These are phyloP conservation scores for Serendipita sp. DNA, from an alignment of 768 basidiomycete genomes.

Conservation along the genomic window DNA sequence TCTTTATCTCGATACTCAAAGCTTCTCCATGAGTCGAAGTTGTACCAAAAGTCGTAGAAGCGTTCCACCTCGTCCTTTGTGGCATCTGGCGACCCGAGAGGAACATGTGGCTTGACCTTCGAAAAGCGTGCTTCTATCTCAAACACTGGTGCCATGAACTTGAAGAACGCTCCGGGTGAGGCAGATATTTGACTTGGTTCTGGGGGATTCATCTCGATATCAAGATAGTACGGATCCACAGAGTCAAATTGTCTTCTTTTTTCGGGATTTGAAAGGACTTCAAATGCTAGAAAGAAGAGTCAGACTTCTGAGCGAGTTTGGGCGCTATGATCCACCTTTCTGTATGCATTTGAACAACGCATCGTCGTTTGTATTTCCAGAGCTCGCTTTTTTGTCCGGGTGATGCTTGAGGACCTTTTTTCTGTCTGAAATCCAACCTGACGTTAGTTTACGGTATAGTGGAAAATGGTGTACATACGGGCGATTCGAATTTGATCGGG, in stretches of 20 bases:
- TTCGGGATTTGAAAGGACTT: conserved; percentile 75
- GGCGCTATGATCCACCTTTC: conserved; percentile 33
- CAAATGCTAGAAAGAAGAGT: conserved; percentile 39
- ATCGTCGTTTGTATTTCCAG: conserved; percentile 84
- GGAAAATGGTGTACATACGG: conserved; percentile 38
- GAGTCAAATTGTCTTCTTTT: conserved; percentile 92
- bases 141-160: conserved; percentile 63
- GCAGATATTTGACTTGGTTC: conserved; percentile 38
- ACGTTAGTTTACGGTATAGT: neutral
- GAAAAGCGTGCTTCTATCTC: conserved; percentile 90
- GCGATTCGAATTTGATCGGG: conserved; percentile 91
- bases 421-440: conserved; percentile 44
- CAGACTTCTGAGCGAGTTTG: neutral
- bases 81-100: conserved; percentile 53
- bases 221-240: conserved; percentile 64
- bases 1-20: conserved; percentile 99
- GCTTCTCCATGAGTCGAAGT: conserved; percentile 95
- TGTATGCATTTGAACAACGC: conserved; percentile 99
- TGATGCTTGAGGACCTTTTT: conserved; percentile 99
- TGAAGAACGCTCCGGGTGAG: conserved; percentile 49
- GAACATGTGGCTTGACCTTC: conserved; percentile 63
- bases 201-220: conserved; percentile 61
- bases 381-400: conserved; percentile 85
- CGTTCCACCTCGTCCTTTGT: conserved; percentile 70
- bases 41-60: conserved; percentile 99